These are phyloP conservation scores for Medicago ruthenica DNA, from an alignment of 306 rosid genomes.

Conservation along the genomic window DNA sequence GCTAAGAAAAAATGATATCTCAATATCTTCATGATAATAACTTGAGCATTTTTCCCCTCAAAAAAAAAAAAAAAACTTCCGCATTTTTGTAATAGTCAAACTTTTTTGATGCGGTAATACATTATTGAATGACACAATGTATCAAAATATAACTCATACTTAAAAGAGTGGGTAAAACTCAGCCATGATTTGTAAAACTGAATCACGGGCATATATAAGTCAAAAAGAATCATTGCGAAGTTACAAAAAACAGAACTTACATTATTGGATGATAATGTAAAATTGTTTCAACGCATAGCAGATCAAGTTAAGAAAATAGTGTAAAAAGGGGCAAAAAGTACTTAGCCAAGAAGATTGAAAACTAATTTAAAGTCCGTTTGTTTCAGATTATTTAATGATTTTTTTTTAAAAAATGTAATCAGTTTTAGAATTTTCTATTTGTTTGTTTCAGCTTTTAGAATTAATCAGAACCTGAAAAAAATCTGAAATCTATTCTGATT, in stretches of 20 bases:
- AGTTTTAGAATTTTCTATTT: neutral
- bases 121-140: conserved; percentile 7
- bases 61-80: neutral
- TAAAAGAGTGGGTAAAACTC: conserved; percentile 16
- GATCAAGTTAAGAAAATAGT: conserved; percentile 1
- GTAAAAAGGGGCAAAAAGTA: conserved; percentile 1
- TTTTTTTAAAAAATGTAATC: neutral
- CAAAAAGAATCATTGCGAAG: conserved; percentile 18
- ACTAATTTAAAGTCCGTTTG: neutral
- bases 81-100: conserved; percentile 22
- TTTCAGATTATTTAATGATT: neutral
- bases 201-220: conserved; percentile 4
- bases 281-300: neutral
- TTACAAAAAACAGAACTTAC: neutral
- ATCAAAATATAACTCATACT: conserved; percentile 8
- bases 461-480: neutral
- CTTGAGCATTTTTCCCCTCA: neutral
- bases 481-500: neutral
- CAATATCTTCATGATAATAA: conserved; percentile 32
- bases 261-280: neutral
- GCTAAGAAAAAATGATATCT: conserved; percentile 24
- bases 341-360: conserved; percentile 16
- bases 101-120: neutral
- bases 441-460: neutral
- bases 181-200: conserved; percentile 22